phyloP scores from a whole-genome alignment of 179 eudicot genomes.

The Corrigiola litoralis region DNA sequence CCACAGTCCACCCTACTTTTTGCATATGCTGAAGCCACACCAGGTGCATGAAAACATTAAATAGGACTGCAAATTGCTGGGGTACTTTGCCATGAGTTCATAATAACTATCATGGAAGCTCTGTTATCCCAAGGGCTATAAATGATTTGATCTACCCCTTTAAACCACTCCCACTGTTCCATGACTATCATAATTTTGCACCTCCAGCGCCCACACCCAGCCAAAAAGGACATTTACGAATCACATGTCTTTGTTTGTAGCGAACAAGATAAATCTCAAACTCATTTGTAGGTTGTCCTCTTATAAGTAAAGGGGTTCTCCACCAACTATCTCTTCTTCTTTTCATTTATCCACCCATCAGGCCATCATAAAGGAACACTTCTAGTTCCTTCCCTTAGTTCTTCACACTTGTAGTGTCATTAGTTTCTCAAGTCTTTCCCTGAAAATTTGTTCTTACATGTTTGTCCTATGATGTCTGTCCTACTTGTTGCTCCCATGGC shows the following conservation, averaged over 20 bases:
- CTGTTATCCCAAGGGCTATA: not conserved
- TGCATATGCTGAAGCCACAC: not conserved
- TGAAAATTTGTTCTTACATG: not conserved
- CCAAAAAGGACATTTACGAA: slow-evolving; percentile 19
- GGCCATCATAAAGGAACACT: not conserved
- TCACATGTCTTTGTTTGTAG: slow-evolving; percentile 39
- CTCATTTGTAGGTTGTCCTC: slow-evolving; percentile 12
- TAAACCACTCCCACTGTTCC: not conserved
- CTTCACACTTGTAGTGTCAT: not conserved
- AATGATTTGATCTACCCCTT: not conserved
- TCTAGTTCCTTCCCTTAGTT: not conserved
- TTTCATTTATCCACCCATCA: not conserved
- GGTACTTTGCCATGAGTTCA: not conserved
- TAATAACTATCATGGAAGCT: not conserved
- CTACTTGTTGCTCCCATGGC: slow-evolving; percentile 11
- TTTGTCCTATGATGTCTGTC: not conserved
- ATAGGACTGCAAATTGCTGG: not conserved
- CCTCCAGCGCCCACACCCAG: slow-evolving; percentile 6
- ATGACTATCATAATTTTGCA: slow-evolving; percentile 17
- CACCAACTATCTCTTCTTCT: not conserved
- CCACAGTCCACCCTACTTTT: not conserved
- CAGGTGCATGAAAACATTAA: not conserved
- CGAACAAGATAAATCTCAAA: slow-evolving; percentile 14
- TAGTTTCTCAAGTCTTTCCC: not conserved
- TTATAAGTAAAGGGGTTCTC: no score